A percentile compares a stretch with the other conserved stretches of the same genome.
Conservation (phyloP, 2,329 filamentous ascomycete genomes). For the Calonectria leucothoes region DNA sequence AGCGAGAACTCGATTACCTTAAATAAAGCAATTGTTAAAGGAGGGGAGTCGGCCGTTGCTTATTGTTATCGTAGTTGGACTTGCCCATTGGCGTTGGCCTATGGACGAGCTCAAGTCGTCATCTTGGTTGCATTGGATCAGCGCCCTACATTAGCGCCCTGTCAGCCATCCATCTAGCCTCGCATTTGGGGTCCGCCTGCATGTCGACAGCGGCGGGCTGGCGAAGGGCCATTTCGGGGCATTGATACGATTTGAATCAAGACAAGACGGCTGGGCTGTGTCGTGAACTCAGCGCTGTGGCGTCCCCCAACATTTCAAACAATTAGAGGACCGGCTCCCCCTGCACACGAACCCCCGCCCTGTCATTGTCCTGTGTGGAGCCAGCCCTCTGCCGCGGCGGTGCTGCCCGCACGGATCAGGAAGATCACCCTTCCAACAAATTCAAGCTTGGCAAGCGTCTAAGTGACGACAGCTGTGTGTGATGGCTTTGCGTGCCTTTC, state of each 20-base stretch:
- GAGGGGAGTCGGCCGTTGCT: neutral
- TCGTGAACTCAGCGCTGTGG: neutral
- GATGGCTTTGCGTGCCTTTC: neutral
- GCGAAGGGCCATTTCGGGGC: neutral
- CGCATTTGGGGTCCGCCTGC: neutral
- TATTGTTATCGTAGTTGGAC: neutral
- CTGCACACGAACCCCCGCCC: neutral
- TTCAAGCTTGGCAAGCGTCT: neutral
- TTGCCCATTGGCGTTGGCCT: neutral
- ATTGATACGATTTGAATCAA: neutral
- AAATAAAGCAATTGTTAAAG: neutral
- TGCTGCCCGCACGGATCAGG: neutral
- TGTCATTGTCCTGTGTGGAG: neutral
- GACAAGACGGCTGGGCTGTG: neutral
- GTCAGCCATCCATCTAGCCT: neutral
- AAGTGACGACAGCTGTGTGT: neutral
- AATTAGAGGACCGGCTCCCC: neutral
- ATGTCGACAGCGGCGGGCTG: neutral
- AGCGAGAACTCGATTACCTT: neutral
- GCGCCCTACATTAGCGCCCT: neutral
- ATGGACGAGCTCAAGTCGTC: neutral
- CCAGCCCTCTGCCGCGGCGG: neutral
- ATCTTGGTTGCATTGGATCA: neutral
- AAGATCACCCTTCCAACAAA: too few species aligned
- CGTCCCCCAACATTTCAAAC: neutral